Percentiles rank a stretch among this genome's conserved stretches.
Conservation (phyloP, 139 green algal genomes). For the Chlamydomonas eustigma region DNA sequence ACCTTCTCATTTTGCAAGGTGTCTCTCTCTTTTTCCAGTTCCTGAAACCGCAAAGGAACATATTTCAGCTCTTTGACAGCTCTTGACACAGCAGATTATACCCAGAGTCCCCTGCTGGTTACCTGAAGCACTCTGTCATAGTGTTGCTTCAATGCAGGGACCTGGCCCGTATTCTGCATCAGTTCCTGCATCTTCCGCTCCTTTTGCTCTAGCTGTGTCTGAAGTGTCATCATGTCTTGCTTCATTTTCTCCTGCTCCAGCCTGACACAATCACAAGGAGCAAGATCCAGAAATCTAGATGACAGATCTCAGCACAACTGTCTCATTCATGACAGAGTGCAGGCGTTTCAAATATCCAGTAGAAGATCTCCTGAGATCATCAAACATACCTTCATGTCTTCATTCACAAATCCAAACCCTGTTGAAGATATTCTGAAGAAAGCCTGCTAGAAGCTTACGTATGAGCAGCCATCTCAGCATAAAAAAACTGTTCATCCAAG, state of each 20-base stretch:
- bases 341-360: no score
- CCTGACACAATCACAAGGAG: conserved; percentile 16
- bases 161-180: conserved; percentile 29
- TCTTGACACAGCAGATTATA: no score
- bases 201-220: conserved; percentile 50
- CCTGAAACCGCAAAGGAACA: background rate
- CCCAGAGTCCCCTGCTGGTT: no score
- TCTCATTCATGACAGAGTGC: no score
- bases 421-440: no score
- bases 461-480: conserved; percentile 39
- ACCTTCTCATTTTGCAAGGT: conserved; percentile 39
- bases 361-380: no score
- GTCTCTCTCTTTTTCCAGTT: conserved; percentile 52
- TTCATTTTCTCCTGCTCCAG: conserved; percentile 46
- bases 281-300: background rate
- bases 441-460: conserved; percentile 15
- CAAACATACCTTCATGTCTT: no score
- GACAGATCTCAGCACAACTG: no score
- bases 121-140: conserved; percentile 53
- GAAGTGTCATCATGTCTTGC: conserved; percentile 33
- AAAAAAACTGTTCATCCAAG: conserved; percentile 30
- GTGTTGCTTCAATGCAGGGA: conserved; percentile 52
- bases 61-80: no score
- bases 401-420: no score
- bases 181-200: conserved; percentile 51